A percentile compares a stretch with the other conserved stretches of the same genome.
phyloP scores from a whole-genome alignment of 2,329 filamentous ascomycete species.

The Paraconiothyrium brasiliense region DNA sequence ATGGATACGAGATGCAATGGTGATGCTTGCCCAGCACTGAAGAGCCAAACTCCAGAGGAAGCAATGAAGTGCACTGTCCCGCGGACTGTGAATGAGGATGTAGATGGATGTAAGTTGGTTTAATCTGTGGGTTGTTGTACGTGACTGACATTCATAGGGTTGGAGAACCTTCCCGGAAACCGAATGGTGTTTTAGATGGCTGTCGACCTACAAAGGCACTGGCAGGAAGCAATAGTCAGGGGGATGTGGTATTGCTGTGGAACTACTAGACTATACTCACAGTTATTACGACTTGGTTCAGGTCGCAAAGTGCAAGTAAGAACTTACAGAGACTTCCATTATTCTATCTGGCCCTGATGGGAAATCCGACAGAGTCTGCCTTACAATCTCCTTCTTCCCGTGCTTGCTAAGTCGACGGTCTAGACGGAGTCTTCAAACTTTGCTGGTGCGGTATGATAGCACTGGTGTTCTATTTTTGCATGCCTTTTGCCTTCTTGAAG shows the following conservation, averaged over 20 bases:
- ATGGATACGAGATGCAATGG: slow-evolving; percentile 38
- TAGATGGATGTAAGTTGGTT: slow-evolving; percentile 38
- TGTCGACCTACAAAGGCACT: background rate
- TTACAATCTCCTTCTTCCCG: background rate
- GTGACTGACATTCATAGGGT: slow-evolving; percentile 15
- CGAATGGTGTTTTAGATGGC: slow-evolving; percentile 6
- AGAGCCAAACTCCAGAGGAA: slow-evolving; percentile 33
- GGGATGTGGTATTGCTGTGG: background rate
- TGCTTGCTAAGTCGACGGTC: background rate
- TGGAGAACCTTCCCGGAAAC: slow-evolving; percentile 14
- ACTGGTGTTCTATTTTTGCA: slow-evolving; percentile 9
- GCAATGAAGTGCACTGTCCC: slow-evolving; percentile 38
- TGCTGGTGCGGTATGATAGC: background rate
- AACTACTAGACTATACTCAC: background rate
- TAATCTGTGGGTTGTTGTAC: background rate
- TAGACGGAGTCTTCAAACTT: background rate
- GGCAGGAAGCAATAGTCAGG: background rate
- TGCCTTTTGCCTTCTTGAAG: slow-evolving; percentile 1
- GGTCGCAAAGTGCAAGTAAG: background rate
- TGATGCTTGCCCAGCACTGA: slow-evolving; percentile 32
- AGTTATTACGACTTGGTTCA: background rate
- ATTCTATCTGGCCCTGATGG: background rate
- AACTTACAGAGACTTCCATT: too few relatives aligned
- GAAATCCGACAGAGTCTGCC: background rate
- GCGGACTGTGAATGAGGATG: slow-evolving; percentile 30